phyloP scores from a whole-genome alignment of 2,329 filamentous ascomycete genomes.

The Penicillium sclerotiorum region DNA sequence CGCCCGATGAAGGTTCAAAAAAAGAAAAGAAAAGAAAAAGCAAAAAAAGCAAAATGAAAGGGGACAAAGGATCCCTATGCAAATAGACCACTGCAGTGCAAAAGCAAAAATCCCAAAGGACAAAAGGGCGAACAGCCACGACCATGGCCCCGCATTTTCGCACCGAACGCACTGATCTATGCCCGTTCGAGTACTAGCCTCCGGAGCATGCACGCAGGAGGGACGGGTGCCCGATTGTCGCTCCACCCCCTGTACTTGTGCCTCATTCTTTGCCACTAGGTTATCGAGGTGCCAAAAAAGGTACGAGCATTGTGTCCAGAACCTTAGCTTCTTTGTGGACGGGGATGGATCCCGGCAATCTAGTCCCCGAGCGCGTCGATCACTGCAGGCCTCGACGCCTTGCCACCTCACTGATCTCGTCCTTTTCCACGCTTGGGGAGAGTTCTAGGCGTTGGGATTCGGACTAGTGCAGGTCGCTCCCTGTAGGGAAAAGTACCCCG shows the following conservation, averaged over 20 bases:
- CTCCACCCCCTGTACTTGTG: conserved; percentile 6
- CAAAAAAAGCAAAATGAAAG: not conserved
- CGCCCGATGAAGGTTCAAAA: not conserved
- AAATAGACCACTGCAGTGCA: too few species aligned
- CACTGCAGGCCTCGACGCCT: conserved; percentile 22
- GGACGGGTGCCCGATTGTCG: conserved; percentile 18
- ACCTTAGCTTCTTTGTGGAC: conserved; percentile 9
- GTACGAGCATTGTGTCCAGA: conserved; percentile 7
- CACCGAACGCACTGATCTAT: conserved; percentile 18
- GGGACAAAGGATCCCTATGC: not conserved
- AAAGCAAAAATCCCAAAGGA: too few species aligned
- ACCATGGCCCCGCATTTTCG: conserved; percentile 19
- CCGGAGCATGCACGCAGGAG: conserved; percentile 13
- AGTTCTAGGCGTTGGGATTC: conserved; percentile 19
- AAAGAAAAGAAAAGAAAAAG: not conserved
- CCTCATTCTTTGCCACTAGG: conserved; percentile 3
- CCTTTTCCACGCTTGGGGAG: conserved; percentile 6
- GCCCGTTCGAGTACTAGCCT: conserved; percentile 13
- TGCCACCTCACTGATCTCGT: conserved; percentile 16
- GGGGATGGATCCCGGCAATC: conserved; percentile 18
- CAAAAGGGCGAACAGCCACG: too few species aligned
- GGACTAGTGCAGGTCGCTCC: conserved; percentile 9
- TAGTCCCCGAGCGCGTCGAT: conserved; percentile 23
- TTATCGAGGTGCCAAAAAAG: not conserved
- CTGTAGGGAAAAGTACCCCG: conserved; percentile 2